These are phyloP conservation scores for Aspergillus fumigatiaffinis DNA, from an alignment of 2,329 filamentous ascomycete genomes.

Conservation along the genomic window DNA sequence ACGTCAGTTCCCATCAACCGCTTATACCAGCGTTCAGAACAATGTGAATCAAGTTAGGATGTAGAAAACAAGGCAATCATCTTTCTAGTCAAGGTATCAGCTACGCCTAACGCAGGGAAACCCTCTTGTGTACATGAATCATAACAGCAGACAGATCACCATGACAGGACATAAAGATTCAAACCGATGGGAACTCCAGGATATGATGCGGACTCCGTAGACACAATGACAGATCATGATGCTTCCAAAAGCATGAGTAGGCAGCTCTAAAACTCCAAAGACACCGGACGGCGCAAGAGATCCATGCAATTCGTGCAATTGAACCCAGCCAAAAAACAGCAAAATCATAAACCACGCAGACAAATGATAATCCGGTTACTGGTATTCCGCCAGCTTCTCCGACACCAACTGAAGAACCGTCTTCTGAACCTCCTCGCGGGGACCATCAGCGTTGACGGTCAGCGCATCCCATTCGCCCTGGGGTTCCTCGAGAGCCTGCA, in stretches of 20 bases:
- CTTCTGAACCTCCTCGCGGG: constrained; percentile 55
- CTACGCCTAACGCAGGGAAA: background rate
- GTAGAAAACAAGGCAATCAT: background rate
- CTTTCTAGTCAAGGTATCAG: background rate
- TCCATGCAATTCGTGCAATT: background rate
- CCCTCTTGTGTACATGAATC: background rate
- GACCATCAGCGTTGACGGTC: constrained; percentile 58
- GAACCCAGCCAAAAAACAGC: constrained; percentile 7
- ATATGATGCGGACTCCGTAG: background rate
- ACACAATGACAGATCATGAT: background rate
- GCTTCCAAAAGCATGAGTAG: background rate
- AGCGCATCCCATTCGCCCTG: constrained; percentile 69
- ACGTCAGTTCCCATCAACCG: background rate
- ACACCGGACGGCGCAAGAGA: constrained; percentile 7
- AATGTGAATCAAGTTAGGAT: background rate
- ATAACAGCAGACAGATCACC: background rate
- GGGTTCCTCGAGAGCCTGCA: constrained; percentile 82
- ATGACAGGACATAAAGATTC: background rate
- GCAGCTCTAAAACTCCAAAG: constrained; percentile 10
- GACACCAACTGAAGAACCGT: constrained; percentile 58
- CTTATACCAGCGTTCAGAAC: background rate
- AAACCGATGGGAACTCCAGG: background rate
- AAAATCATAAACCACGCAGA: background rate
- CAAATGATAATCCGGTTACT: constrained; percentile 10
- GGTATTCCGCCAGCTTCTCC: constrained; percentile 49